Evolutionary conservation across 1,284 basidiomycete genomes (phyloP).

Genomic region (Butyriboletus appendiculatus): DNA sequence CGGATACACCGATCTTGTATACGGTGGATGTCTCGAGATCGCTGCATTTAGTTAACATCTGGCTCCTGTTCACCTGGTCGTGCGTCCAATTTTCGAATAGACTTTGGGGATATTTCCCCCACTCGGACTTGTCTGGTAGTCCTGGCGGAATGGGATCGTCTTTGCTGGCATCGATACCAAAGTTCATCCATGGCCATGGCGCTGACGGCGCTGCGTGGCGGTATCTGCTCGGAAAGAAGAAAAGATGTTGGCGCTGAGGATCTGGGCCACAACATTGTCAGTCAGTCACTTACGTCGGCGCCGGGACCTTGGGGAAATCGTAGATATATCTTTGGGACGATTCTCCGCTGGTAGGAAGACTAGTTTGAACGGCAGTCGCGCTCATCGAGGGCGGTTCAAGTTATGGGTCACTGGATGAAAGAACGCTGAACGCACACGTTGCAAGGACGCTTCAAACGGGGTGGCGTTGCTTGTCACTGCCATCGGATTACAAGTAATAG

Average conservation of each 20-base stretch:
- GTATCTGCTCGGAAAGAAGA: constrained; percentile 19
- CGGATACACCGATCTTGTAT: constrained; percentile 42
- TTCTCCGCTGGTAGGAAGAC: neutral
- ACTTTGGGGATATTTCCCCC: constrained; percentile 44
- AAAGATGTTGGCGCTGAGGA: neutral
- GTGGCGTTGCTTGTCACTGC: neutral
- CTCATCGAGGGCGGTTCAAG: constrained; percentile 13
- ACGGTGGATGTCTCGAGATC: constrained; percentile 35
- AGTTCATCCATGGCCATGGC: constrained; percentile 39
- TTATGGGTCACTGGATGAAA: neutral
- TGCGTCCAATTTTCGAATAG: constrained; percentile 52
- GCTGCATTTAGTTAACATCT: constrained; percentile 32
- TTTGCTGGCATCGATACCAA: constrained; percentile 19
- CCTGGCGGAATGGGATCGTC: neutral
- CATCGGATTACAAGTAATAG: neutral
- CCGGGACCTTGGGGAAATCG: constrained; percentile 20
- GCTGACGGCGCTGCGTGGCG: constrained; percentile 37
- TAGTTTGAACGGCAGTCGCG: neutral
- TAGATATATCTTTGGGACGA: neutral
- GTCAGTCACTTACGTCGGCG: constrained; percentile 22
- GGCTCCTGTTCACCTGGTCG: constrained; percentile 43
- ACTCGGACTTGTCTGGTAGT: constrained; percentile 5
- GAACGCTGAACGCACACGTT: neutral
- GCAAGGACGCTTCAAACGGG: neutral
- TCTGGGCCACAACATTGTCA: neutral